A percentile compares a stretch with the other conserved stretches of the same genome.
Conservation (phyloP, 164 flowering plant genomes). For the Annona cherimola region DNA sequence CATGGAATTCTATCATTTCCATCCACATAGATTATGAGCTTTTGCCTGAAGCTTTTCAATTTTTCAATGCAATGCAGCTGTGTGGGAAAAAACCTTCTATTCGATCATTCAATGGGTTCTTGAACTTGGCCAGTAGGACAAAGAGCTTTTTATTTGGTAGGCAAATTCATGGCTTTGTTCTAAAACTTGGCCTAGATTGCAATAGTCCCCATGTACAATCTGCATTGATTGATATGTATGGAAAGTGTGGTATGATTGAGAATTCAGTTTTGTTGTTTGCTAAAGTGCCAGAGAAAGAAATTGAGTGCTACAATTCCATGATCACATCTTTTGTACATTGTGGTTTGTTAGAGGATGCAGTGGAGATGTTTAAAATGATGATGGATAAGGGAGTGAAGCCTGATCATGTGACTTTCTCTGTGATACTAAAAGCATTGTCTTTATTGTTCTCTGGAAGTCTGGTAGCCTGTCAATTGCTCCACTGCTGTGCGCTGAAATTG, state of each 20-base stretch:
- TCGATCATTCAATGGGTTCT: constrained; percentile 49
- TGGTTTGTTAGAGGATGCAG: constrained; percentile 40
- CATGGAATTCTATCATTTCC: constrained; percentile 73
- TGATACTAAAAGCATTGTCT: constrained; percentile 55
- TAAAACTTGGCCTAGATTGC: constrained; percentile 49
- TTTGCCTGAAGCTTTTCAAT: constrained; percentile 35
- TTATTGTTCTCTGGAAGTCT: constrained; percentile 25
- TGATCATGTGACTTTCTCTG: constrained; percentile 57
- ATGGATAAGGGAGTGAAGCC: constrained; percentile 48
- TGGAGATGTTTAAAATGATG: constrained; percentile 61
- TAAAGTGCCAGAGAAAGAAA: constrained; percentile 23
- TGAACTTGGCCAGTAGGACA: constrained; percentile 39
- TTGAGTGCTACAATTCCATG: constrained; percentile 58
- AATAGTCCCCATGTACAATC: constrained; percentile 48
- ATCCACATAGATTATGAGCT: constrained; percentile 38
- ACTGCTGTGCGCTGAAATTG: constrained; percentile 44
- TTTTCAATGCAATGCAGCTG: constrained; percentile 44
- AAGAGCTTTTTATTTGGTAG: constrained; percentile 38
- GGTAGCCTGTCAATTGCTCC: constrained; percentile 36
- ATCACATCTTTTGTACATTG: constrained; percentile 58
- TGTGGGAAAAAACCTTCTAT: constrained; percentile 63
- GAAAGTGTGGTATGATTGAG: constrained; percentile 54
- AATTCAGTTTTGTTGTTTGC: constrained; percentile 41
- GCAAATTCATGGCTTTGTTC: constrained; percentile 48
- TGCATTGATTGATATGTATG: constrained; percentile 74